Percentiles rank a stretch among this genome's conserved stretches.
phyloP scores from a whole-genome alignment of 1,139 yeast species.

The Nematodospora anomalae region DNA sequence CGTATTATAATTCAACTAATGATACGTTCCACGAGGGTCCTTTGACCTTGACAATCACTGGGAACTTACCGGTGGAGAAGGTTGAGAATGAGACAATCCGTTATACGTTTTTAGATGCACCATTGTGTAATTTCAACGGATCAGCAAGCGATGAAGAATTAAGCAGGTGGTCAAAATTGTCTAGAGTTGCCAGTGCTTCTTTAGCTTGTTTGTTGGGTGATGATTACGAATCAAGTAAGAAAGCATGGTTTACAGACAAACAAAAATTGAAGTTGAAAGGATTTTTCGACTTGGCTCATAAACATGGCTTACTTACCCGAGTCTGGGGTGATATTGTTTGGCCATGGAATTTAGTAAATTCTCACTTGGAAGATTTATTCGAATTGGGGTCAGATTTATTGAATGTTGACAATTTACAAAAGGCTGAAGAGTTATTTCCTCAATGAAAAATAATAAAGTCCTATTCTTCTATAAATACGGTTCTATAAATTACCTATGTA shows the following conservation, averaged over 20 bases:
- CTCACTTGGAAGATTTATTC: conserved; percentile 30
- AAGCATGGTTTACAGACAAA: conserved; percentile 20
- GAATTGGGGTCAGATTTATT: conserved; percentile 37
- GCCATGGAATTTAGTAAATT: conserved; percentile 32
- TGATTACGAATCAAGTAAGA: conserved; percentile 15
- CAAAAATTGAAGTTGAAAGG: conserved; percentile 22
- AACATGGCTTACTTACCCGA: conserved; percentile 38
- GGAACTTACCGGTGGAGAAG: conserved; percentile 37
- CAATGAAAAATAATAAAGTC: neutral
- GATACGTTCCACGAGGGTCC: conserved; percentile 35
- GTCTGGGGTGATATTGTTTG: conserved; percentile 47
- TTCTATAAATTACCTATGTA: neutral
- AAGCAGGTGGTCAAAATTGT: conserved; percentile 24
- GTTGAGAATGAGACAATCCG: conserved; percentile 26
- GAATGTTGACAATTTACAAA: conserved; percentile 39
- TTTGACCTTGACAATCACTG: conserved; percentile 40
- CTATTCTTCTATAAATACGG: neutral
- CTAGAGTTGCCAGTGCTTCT: conserved; percentile 39
- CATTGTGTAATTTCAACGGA: conserved; percentile 26
- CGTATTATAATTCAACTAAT: conserved; percentile 30
- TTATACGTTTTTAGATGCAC: conserved; percentile 43
- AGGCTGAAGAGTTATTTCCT: conserved; percentile 24
- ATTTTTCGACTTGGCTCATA: conserved; percentile 34
- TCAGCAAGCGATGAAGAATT: conserved; percentile 16
- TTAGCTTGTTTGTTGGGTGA: conserved; percentile 31